These are phyloP conservation scores for Candida boleticola DNA, from an alignment of 805 yeast genomes.

Conservation along the genomic window DNA sequence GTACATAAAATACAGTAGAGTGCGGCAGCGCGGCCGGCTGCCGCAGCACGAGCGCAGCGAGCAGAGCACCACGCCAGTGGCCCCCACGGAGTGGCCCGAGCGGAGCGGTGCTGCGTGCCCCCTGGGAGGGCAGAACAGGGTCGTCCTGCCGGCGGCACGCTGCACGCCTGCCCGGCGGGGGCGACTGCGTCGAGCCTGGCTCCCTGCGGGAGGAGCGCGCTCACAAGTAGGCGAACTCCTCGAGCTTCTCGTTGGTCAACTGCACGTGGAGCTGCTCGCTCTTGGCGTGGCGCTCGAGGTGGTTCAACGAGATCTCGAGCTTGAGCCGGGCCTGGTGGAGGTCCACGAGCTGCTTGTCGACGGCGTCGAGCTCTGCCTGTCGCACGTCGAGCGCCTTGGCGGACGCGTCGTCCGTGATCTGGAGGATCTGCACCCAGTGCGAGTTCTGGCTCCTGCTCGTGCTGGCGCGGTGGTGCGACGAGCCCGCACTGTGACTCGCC, in stretches of 20 bases:
- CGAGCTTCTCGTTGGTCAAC: slow-evolving; percentile 47
- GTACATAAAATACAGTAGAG: too few species aligned
- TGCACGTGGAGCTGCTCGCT: slow-evolving; percentile 35
- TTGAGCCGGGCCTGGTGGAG: slow-evolving; percentile 23
- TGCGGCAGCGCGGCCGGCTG: too few species aligned
- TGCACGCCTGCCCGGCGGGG: not conserved
- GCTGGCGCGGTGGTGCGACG: not conserved
- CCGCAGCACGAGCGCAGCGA: too few species aligned
- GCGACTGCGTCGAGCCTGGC: not conserved
- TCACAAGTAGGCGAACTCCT: slow-evolving; percentile 44
- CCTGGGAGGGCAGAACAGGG: not conserved
- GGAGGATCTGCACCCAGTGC: slow-evolving; percentile 35
- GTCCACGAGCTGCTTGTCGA: slow-evolving; percentile 23
- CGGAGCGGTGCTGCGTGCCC: not conserved
- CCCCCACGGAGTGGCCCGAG: not conserved
- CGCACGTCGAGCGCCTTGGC: slow-evolving; percentile 23
- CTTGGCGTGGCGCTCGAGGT: slow-evolving; percentile 21
- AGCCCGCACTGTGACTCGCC: too few species aligned
- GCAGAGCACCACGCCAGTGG: not conserved
- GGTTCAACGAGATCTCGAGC: slow-evolving; percentile 17
- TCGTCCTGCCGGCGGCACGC: not conserved
- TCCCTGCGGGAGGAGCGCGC: not conserved
- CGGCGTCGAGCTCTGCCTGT: slow-evolving; percentile 21
- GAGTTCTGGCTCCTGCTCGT: slow-evolving; percentile 8
- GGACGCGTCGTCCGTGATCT: slow-evolving; percentile 24